Evolutionary conservation across 305 asterid genomes (phyloP), one percentile per base, ranked within the genome.

Genomic region (Solanum hybrid): DNA sequence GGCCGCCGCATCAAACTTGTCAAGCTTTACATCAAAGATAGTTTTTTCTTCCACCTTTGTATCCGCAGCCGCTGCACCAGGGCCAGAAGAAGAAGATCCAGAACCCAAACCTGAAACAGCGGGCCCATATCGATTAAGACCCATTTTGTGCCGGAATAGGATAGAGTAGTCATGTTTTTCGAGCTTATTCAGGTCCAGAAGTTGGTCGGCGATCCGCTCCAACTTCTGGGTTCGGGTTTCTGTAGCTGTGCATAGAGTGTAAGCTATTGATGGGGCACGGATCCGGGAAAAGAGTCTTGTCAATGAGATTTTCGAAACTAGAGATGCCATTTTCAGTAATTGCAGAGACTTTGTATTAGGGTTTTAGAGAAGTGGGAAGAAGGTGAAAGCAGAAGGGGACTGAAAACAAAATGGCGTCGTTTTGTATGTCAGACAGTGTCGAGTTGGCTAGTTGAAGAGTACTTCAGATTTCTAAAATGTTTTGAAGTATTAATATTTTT

Each of bases 81-180:
- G 86, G n/a, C 93, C 93, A 26, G 94, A 88, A 1, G 94, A 90
- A 10, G 94, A 72, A 27, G 87, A 90, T 2, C 91, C 85, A 0
- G 96, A 71, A 26, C 90, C 92, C 3, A 93, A 90, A 10, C 96
- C 92, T 51, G 93, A 91, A 66, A 91, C 87, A 12, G 92, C 91
- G 16, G 93, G 93, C 5, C 93, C 96, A 91, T 91, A 94, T 29
- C 95, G 93, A 89, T 94, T 91, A n/a, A 94, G 73, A 27, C 99
- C 98, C 94, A 95, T 89, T 90, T 96, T 95, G 90, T 93, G 92
- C 42, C 94, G 91, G 56, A 95, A 90, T 5, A 96, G 94, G 85
- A 96, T 93, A 87, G 81, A 93, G 90, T 94, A 96, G 77, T 96
- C 98, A 86, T 94, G 93, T 89, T 93, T 96, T 94, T 96, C 99